These are phyloP conservation scores for Sanghuangporus weigelae DNA, from an alignment of 1,284 basidiomycete genomes.

Conservation along the genomic window DNA sequence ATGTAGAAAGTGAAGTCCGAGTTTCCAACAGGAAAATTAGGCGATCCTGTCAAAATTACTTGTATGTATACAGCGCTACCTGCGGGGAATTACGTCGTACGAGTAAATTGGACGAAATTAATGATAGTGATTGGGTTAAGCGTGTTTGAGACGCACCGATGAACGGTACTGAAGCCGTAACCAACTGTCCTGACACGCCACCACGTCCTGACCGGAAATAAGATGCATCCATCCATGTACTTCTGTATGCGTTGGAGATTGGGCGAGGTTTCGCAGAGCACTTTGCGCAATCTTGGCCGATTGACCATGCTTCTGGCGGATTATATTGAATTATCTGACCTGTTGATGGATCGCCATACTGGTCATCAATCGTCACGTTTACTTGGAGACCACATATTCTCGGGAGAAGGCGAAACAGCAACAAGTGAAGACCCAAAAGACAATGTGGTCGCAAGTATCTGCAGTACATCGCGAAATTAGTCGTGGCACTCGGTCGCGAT, in stretches of 20 bases:
- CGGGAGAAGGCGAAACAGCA: not conserved
- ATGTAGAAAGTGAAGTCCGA: conserved; percentile 10
- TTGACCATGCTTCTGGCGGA: conserved; percentile 7
- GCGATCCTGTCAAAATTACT: conserved; percentile 12
- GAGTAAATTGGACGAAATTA: not conserved
- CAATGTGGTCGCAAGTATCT: not conserved
- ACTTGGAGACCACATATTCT: not conserved
- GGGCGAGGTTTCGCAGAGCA: not conserved
- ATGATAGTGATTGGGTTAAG: not conserved
- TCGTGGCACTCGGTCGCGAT: too few relatives aligned
- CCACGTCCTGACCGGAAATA: not conserved
- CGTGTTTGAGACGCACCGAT: conserved; percentile 3
- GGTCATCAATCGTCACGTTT: conserved; percentile 16
- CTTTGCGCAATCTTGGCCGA: conserved; percentile 1
- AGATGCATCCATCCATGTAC: conserved; percentile 11
- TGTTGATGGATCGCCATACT: conserved; percentile 6
- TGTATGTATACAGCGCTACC: conserved; percentile 11
- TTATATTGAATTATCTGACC: conserved; percentile 1
- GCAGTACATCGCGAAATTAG: not conserved
- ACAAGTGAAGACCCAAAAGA: not conserved
- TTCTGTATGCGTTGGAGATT: not conserved
- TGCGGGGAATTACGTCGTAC: not conserved
- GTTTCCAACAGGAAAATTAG: not conserved
- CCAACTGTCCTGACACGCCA: conserved; percentile 1
- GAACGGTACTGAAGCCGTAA: conserved; percentile 5